A percentile compares a stretch with the other conserved stretches of the same genome.
These are phyloP conservation scores for Termitomyces bulborhizus DNA, from an alignment of 768 basidiomycete species.

Conservation along the genomic window DNA sequence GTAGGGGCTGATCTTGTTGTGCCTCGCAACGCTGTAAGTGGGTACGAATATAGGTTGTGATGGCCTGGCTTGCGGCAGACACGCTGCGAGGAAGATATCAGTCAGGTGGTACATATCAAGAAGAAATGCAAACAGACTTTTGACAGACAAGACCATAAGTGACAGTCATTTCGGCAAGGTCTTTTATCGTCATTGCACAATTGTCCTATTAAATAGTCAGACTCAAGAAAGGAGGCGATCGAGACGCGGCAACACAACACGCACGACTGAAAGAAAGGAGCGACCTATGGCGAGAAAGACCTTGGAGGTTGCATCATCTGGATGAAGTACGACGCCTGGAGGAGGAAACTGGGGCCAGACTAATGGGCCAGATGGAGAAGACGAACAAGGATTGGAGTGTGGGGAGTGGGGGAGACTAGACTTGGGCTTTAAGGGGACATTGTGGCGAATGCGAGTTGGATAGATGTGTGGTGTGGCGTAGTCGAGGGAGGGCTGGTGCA, in stretches of 20 bases:
- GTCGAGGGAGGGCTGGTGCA: conserved; percentile 6
- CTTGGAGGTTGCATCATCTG: conserved; percentile 67
- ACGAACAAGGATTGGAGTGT: conserved; percentile 21
- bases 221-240: conserved; percentile 12
- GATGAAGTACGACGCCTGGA: conserved; percentile 59
- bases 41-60: conserved; percentile 75
- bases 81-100: conserved; percentile 33
- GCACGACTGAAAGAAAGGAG: conserved; percentile 67
- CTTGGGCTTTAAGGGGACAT: conserved; percentile 45
- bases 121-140: conserved; percentile 42
- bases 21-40: conserved; percentile 67
- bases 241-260: conserved; percentile 21
- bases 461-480: conserved; percentile 30
- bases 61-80: conserved; percentile 75
- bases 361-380: conserved; percentile 13
- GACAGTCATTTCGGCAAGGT: conserved; percentile 68
- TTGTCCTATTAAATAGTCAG: conserved; percentile 46
- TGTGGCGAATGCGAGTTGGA: conserved; percentile 50
- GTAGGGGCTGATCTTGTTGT: conserved; percentile 68
- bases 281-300: conserved; percentile 70
- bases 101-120: neutral
- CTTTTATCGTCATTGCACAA: conserved; percentile 82
- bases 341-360: conserved; percentile 48
- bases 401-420: conserved; percentile 43
- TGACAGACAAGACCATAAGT: conserved; percentile 64